Evolutionary conservation across 2,329 filamentous ascomycete genomes (phyloP).

Genomic region (Trichoderma aggressivum): DNA sequence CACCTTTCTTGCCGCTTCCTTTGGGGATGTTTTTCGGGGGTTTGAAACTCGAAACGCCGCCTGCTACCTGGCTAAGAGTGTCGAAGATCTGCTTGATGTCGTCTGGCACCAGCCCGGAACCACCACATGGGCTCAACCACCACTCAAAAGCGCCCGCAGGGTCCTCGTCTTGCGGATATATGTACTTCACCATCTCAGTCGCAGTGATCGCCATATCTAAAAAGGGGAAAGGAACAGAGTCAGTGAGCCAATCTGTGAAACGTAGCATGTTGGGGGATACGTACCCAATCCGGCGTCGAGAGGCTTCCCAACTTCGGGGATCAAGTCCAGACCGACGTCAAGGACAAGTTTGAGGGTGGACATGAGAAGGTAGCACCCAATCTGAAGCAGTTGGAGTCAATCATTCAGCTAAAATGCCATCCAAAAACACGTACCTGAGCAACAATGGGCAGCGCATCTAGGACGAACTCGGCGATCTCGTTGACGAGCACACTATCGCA

Average conservation of each 20-base stretch:
- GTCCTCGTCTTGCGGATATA: not conserved
- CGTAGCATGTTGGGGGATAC: not conserved
- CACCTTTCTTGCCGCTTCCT: not conserved
- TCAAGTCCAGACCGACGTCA: not conserved
- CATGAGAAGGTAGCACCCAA: not conserved
- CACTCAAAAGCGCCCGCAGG: not conserved
- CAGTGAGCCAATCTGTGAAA: not conserved
- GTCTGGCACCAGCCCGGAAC: not conserved
- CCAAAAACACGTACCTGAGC: not conserved
- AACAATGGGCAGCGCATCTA: not conserved
- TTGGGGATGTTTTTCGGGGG: not conserved
- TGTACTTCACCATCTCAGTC: not conserved
- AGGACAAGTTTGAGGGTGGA: not conserved
- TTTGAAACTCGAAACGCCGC: not conserved
- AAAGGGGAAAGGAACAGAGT: not conserved
- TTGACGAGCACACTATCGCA: not conserved
- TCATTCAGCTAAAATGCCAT: not conserved
- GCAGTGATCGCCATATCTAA: not conserved
- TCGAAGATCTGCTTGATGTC: not conserved
- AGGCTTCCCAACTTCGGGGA: not conserved
- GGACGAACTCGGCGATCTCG: not conserved
- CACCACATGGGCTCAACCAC: not conserved
- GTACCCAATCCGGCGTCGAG: not conserved
- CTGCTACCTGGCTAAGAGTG: not conserved
- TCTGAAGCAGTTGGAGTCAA: not conserved